A percentile compares a stretch with the other conserved stretches of the same genome.
phyloP scores from a whole-genome alignment of 495 filamentous ascomycete species.

The Cenococcum geophilum region DNA sequence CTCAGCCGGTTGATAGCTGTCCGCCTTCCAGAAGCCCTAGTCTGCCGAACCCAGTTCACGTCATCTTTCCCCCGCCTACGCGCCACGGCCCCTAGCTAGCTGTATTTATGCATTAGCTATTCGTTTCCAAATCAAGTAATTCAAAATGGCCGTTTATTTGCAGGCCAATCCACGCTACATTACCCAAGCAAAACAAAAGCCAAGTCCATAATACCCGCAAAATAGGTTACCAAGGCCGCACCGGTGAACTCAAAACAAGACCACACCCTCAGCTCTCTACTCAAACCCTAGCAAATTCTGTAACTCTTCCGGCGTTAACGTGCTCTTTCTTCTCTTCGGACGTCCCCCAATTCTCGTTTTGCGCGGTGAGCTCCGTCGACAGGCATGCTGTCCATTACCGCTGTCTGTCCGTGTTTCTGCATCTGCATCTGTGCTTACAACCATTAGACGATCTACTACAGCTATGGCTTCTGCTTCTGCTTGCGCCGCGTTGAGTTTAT shows the following conservation, averaged over 20 bases:
- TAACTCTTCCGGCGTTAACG: slow-evolving; percentile 41
- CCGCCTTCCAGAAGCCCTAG: background rate
- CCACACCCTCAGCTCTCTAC: background rate
- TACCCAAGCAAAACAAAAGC: background rate
- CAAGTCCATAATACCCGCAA: background rate
- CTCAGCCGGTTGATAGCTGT: background rate
- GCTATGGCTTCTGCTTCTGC: slow-evolving; percentile 39
- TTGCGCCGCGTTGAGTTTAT: slow-evolving; percentile 40
- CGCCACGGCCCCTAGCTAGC: slow-evolving; percentile 19
- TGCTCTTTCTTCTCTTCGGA: slow-evolving; percentile 40
- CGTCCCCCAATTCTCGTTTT: slow-evolving; percentile 39
- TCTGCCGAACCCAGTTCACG: too few species aligned
- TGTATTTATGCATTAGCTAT: background rate
- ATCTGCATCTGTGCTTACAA: background rate
- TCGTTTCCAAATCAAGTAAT: slow-evolving; percentile 2
- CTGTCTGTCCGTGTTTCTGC: slow-evolving; percentile 21
- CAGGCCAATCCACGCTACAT: background rate
- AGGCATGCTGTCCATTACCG: slow-evolving; percentile 23
- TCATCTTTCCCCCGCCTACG: slow-evolving; percentile 21
- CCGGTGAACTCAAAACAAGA: background rate
- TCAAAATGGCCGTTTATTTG: background rate
- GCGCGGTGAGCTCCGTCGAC: slow-evolving; percentile 22
- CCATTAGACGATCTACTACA: slow-evolving; percentile 24
- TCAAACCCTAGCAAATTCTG: slow-evolving; percentile 26
- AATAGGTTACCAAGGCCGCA: slow-evolving; percentile 1